Evolutionary conservation across 2,329 filamentous ascomycete species (phyloP), one percentile per base, ranked within the genome.

Genomic region (Nannizzia gypsea): DNA sequence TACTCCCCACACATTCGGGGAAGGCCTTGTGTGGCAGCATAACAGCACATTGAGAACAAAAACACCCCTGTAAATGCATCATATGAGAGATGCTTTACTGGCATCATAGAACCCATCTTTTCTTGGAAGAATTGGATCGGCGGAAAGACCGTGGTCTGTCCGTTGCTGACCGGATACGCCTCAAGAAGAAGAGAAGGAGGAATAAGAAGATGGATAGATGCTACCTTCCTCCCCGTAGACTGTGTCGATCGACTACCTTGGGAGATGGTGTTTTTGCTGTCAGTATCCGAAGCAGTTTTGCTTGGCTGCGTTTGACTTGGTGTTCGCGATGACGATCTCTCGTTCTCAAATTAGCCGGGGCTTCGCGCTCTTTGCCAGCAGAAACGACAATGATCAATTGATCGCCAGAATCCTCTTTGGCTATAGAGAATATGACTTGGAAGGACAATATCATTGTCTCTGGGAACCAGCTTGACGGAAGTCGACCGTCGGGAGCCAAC

Each of bases 391-490:
- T 3, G 9, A 36, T 11, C 31, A 13, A 36, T 36, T 56, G 54
- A 24, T 56, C 54, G 34, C 26, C 26, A 64, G 15, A 48, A 63
- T 38, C 63, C 61, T 4, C 62, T 87, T 6, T 81, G 75, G n/a
- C n/a, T n/a, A n/a, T n/a, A n/a, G n/a, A n/a, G n/a, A n/a, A 3
- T 80, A 9, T 77, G 79, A 65, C 87, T 86, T 2, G 86, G 71
- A 1, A 72, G 70, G 0, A 77, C 74, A 1, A 87, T 72, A 50
- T 81, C 79, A 63, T 85, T 81, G 66, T 86, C 83, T 0, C 78
- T 83, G 13, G 86, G 69, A 15, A 34, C 0, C 76, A 79, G 13
- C 78, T 77, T 58, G 84, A 81, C 3, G 81, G 76, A 11, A 84
- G 2, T 22, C 17, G 24, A 52, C 24, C 15, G 15, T 34, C 40